Conservation (phyloP, 768 basidiomycete genomes). For the Trametes gibbosa region DNA sequence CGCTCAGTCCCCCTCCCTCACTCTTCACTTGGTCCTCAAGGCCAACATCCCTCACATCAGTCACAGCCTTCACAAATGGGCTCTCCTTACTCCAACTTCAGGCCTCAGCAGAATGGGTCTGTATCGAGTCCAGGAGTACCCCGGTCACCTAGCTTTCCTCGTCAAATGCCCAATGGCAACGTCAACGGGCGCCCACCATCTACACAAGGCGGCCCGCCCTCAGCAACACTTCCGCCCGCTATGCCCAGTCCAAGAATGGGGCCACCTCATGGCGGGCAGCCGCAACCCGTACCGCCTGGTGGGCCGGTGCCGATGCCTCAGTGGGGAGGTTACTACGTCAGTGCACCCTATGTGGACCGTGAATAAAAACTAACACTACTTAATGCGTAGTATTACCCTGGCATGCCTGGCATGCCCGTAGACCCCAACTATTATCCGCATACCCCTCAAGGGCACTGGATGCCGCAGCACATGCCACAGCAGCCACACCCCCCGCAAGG, state of each 20-base stretch:
- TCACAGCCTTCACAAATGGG: constrained; percentile 39
- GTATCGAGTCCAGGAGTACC: constrained; percentile 33
- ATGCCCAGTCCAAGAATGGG: constrained; percentile 68
- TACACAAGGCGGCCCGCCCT: constrained; percentile 7
- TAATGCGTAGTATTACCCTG: constrained; percentile 38
- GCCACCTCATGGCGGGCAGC: constrained; percentile 53
- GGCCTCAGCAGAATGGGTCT: constrained; percentile 39
- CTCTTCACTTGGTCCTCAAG: constrained; percentile 32
- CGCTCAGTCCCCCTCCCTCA: constrained; percentile 54
- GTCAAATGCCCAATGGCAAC: constrained; percentile 60
- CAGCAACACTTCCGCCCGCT: constrained; percentile 43
- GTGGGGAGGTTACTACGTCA: constrained; percentile 58
- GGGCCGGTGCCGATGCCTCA: constrained; percentile 36
- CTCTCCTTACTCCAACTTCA: constrained; percentile 40
- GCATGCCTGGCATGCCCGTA: constrained; percentile 44
- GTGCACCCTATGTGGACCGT: constrained; percentile 19
- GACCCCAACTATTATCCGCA: constrained; percentile 41
- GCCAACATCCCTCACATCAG: constrained; percentile 28
- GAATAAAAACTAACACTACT: not conserved
- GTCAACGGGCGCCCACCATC: constrained; percentile 41
- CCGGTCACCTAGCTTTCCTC: constrained; percentile 64
- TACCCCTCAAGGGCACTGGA: constrained; percentile 29
- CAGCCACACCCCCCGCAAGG: constrained; percentile 37
- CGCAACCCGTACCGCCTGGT: constrained; percentile 46
- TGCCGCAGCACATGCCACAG: constrained; percentile 31